phyloP scores from a whole-genome alignment of 108 stramenopile species.

The Asterionellopsis glacialis region DNA sequence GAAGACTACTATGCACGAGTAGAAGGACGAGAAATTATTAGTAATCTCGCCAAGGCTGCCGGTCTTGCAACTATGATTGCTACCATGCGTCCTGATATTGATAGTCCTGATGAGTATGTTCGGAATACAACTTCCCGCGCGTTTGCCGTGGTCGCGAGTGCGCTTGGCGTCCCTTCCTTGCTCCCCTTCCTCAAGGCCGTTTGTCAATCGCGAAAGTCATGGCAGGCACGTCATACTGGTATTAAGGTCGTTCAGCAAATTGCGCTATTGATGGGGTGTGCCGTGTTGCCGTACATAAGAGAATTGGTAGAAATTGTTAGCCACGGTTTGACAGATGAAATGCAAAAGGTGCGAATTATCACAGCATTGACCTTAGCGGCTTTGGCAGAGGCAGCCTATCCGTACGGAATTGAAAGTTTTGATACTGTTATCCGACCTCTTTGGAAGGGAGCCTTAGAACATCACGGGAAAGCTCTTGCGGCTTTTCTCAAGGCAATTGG shows the following conservation, averaged over 20 bases:
- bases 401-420: constrained; percentile 99
- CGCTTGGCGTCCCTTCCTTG: constrained; percentile 92
- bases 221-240: constrained; percentile 99
- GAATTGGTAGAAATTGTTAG: constrained; percentile 95
- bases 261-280: constrained; percentile 97
- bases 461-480: constrained; percentile 96
- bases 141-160: constrained; percentile 98
- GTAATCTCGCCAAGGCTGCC: constrained; percentile 98
- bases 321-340: constrained; percentile 94
- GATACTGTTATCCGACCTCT: constrained; percentile 96
- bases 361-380: constrained; percentile 96
- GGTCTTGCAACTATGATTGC: constrained; percentile 99
- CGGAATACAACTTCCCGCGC: constrained; percentile 97
- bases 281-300: constrained; percentile 93
- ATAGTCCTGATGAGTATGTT: constrained; percentile 97
- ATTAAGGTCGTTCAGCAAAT: constrained; percentile 99
- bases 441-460: constrained; percentile 97
- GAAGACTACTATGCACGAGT: constrained; percentile 99
- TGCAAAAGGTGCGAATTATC: constrained; percentile 96
- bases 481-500: constrained; percentile 99
- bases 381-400: constrained; percentile 96
- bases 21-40: constrained; percentile 98
- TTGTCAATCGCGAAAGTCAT: constrained; percentile 92
- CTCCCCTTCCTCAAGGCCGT: constrained; percentile 99
- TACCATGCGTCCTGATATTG: constrained; percentile 99